phyloP scores from a whole-genome alignment of 2,329 filamentous ascomycete genomes.

The Trichoderma polysporum region DNA sequence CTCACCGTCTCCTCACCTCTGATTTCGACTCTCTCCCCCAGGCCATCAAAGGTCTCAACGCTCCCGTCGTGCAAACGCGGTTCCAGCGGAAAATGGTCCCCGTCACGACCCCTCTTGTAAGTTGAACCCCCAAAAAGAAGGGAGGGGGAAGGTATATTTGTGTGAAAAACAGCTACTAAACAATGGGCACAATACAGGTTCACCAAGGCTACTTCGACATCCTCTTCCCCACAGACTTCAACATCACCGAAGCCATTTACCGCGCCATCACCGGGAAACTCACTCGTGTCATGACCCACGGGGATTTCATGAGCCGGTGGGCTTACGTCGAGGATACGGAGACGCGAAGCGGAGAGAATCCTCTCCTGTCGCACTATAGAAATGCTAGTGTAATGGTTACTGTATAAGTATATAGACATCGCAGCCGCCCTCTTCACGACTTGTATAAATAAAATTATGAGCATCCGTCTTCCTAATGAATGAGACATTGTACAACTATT shows the following conservation, averaged over 20 bases:
- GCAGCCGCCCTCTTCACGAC: neutral
- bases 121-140: slow-evolving; percentile 32
- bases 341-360: slow-evolving; percentile 90
- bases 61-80: slow-evolving; percentile 92
- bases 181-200: slow-evolving; percentile 56
- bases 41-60: slow-evolving; percentile 79
- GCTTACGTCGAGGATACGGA: slow-evolving; percentile 86
- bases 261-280: slow-evolving; percentile 89
- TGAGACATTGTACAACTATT: neutral
- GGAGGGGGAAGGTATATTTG: too few relatives aligned
- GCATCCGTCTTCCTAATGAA: neutral
- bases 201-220: slow-evolving; percentile 99
- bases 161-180: neutral
- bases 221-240: slow-evolving; percentile 94
- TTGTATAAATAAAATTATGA: slow-evolving; percentile 1
- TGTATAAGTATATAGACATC: slow-evolving; percentile 50
- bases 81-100: slow-evolving; percentile 85
- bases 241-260: slow-evolving; percentile 87
- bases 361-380: slow-evolving; percentile 87
- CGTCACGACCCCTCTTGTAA: slow-evolving; percentile 84
- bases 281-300: slow-evolving; percentile 80
- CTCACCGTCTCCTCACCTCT: slow-evolving; percentile 81
- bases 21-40: slow-evolving; percentile 89
- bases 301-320: slow-evolving; percentile 88
- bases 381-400: slow-evolving; percentile 94